Evolutionary conservation across 805 yeast genomes (phyloP).

Genomic region (Teunomyces funiuensis): DNA sequence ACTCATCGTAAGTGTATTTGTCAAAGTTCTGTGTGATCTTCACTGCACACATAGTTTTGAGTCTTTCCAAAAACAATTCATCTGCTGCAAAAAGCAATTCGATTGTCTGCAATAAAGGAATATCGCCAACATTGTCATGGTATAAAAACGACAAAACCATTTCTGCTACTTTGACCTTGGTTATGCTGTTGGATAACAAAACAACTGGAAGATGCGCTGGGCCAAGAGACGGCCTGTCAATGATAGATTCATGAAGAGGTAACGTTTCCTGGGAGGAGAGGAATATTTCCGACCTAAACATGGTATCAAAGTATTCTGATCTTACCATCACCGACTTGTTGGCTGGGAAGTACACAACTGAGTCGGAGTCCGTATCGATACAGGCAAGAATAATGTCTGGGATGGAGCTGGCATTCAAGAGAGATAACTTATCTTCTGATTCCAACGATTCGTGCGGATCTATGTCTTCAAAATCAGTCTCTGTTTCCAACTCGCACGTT

Average conservation of each 20-base stretch:
- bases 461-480: conserved; percentile 33
- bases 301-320: conserved; percentile 61
- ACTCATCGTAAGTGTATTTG: conserved; percentile 18
- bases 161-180: conserved; percentile 40
- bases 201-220: conserved; percentile 27
- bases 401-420: conserved; percentile 21
- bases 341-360: conserved; percentile 52
- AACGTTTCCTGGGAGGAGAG: conserved; percentile 12
- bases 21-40: conserved; percentile 35
- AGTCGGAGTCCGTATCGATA: conserved; percentile 24
- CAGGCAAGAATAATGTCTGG: conserved; percentile 53
- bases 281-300: conserved; percentile 53
- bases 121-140: conserved; percentile 50
- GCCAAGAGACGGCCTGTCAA: conserved; percentile 15
- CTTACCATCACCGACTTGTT: conserved; percentile 61
- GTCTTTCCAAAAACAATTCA: conserved; percentile 55
- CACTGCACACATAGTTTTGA: conserved; percentile 64
- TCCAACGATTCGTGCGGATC: conserved; percentile 18
- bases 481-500: conserved; percentile 15
- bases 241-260: conserved; percentile 16
- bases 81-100: conserved; percentile 64
- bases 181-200: conserved; percentile 21
- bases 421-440: conserved; percentile 17
- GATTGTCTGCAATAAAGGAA: conserved; percentile 51
- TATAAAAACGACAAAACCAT: conserved; percentile 56